A percentile compares a stretch with the other conserved stretches of the same genome.
phyloP scores from a whole-genome alignment of 768 basidiomycete species.

The Lactarius deliciosus region DNA sequence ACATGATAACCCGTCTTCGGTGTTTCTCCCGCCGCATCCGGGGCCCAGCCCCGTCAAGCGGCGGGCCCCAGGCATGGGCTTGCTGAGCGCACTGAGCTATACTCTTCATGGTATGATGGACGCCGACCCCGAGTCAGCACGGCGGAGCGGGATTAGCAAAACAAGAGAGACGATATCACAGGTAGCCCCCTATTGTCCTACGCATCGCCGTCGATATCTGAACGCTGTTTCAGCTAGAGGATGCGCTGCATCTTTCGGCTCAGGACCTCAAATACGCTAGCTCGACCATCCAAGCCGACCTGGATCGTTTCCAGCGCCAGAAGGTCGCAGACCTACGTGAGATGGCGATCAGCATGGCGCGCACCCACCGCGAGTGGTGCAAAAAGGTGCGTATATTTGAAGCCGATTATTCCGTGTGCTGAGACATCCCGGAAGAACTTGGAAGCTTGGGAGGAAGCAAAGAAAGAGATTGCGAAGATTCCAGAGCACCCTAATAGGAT shows the following conservation, averaged over 20 bases:
- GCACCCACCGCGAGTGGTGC: constrained; percentile 94
- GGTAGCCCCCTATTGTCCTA: constrained; percentile 44
- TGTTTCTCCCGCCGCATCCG: constrained; percentile 74
- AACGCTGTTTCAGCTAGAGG: constrained; percentile 69
- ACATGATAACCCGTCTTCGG: constrained; percentile 40
- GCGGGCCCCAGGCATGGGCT: constrained; percentile 75
- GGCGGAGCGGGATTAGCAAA: constrained; percentile 91
- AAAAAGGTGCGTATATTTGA: constrained; percentile 62
- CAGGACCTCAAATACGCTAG: constrained; percentile 96
- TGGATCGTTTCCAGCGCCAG: constrained; percentile 97
- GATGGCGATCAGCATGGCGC: constrained; percentile 89
- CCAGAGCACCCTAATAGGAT: constrained; percentile 83
- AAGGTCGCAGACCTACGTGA: constrained; percentile 96
- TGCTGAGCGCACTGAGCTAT: constrained; percentile 89
- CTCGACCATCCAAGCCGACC: constrained; percentile 93
- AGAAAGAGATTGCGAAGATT: constrained; percentile 87
- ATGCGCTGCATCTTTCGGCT: constrained; percentile 86
- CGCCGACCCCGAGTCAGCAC: constrained; percentile 93
- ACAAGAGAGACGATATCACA: constrained; percentile 94
- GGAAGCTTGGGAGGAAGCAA: constrained; percentile 96
- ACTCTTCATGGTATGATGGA: constrained; percentile 99
- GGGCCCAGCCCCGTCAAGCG: constrained; percentile 66
- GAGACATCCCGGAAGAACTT: constrained; percentile 63
- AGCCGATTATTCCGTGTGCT: neutral
- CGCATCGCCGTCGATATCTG: constrained; percentile 6